phyloP scores from a whole-genome alignment of 2,329 filamentous ascomycete species.

The Scopulariopsis brevicaulis region DNA sequence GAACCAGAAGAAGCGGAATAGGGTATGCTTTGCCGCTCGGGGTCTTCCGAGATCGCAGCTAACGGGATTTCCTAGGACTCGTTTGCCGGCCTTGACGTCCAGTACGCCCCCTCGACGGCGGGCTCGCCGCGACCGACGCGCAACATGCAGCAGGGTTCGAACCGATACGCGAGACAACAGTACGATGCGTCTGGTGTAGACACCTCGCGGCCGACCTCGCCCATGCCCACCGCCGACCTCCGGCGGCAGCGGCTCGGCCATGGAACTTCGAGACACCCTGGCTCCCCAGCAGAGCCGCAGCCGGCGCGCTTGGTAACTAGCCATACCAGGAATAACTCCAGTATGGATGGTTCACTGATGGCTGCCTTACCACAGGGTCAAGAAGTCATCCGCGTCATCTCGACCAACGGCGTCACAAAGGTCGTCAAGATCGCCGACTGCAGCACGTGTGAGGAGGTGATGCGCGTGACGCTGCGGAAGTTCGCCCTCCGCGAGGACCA shows the following conservation, averaged over 20 bases:
- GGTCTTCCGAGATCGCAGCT: conserved; percentile 4
- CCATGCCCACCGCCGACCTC: conserved; percentile 45
- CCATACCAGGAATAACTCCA: conserved; percentile 72
- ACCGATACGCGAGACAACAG: conserved; percentile 47
- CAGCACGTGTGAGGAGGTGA: conserved; percentile 84
- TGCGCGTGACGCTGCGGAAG: conserved; percentile 79
- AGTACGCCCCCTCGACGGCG: conserved; percentile 48
- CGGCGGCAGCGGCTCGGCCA: conserved; percentile 42
- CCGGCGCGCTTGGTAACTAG: conserved; percentile 49
- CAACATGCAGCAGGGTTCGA: conserved; percentile 18
- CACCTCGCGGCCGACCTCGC: conserved; percentile 60
- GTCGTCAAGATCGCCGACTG: conserved; percentile 90
- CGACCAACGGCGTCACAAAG: conserved; percentile 80
- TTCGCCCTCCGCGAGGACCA: conserved; percentile 82
- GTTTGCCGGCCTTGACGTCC: conserved; percentile 64
- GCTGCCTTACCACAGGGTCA: conserved; percentile 76
- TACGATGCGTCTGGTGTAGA: conserved; percentile 36
- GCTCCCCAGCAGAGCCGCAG: conserved; percentile 53
- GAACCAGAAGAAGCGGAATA: conserved; percentile 72
- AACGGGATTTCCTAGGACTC: conserved; percentile 52
- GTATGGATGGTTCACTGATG: conserved; percentile 77
- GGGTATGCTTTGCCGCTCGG: conserved; percentile 37
- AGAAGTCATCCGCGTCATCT: conserved; percentile 86
- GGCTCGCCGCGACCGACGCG: conserved; percentile 42
- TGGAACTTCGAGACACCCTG: conserved; percentile 37